phyloP scores from a whole-genome alignment of 2,329 filamentous ascomycete species.

The Cercospora sojina region DNA sequence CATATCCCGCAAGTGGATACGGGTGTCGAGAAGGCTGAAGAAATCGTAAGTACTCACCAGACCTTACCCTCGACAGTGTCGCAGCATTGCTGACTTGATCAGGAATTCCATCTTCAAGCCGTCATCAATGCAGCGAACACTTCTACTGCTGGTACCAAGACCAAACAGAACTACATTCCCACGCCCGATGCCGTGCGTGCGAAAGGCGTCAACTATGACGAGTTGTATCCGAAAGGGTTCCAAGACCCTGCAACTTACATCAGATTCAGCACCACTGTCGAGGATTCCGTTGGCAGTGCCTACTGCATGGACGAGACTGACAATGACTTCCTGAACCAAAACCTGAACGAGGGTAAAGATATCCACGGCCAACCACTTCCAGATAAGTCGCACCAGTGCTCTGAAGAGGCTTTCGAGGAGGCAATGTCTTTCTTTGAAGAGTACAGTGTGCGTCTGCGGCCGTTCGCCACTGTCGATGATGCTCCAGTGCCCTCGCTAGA shows the following conservation, averaged over 20 bases:
- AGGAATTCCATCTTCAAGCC: conserved; percentile 96
- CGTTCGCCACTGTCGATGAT: conserved; percentile 86
- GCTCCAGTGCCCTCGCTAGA: conserved; percentile 66
- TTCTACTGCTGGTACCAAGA: conserved; percentile 57
- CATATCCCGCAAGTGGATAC: conserved; percentile 84
- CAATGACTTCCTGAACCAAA: conserved; percentile 71
- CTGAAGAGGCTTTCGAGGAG: conserved; percentile 88
- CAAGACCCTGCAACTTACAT: conserved; percentile 90
- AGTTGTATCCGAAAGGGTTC: conserved; percentile 77
- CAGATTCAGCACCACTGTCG: conserved; percentile 95
- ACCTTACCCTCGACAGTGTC: conserved; percentile 9
- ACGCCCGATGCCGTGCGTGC: conserved; percentile 62
- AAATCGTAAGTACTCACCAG: conserved; percentile 72
- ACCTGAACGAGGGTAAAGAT: conserved; percentile 75
- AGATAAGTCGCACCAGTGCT: conserved; percentile 59
- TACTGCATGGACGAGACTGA: conserved; percentile 97
- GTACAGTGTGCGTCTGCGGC: conserved; percentile 76
- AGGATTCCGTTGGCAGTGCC: conserved; percentile 84
- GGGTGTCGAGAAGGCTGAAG: conserved; percentile 94
- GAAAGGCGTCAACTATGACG: conserved; percentile 76
- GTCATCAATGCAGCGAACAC: conserved; percentile 65
- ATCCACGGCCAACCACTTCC: conserved; percentile 39
- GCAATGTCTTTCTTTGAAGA: conserved; percentile 95
- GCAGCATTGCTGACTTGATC: conserved; percentile 27
- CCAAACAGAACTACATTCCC: conserved; percentile 62